Conservation (phyloP, 2,329 filamentous ascomycete genomes). For the Daldinia sp. region DNA sequence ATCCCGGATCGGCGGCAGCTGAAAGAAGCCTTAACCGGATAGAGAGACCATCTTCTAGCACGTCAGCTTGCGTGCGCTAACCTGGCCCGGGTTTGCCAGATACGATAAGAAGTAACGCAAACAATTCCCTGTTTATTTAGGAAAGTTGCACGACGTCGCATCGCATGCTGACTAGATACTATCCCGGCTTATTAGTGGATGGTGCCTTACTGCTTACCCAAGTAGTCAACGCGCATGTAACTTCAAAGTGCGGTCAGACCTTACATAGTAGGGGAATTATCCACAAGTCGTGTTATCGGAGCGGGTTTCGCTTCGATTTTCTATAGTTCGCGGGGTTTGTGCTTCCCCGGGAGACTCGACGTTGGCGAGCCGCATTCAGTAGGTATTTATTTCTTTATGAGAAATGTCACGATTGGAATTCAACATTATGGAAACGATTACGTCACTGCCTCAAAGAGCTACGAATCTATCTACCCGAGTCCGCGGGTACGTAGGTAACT, state of each 20-base stretch:
- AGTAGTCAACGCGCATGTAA: background rate
- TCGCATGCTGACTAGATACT: conserved; percentile 24
- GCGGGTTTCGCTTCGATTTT: conserved; percentile 2
- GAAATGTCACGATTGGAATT: background rate
- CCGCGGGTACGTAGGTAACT: background rate
- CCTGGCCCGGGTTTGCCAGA: conserved; percentile 7
- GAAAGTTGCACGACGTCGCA: conserved; percentile 26
- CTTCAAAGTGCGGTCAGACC: conserved; percentile 23
- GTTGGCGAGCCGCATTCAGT: background rate
- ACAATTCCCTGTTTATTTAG: conserved; percentile 17
- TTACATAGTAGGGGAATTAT: background rate
- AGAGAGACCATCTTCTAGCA: conserved; percentile 4
- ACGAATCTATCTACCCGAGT: background rate
- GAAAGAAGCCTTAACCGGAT: background rate
- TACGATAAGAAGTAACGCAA: conserved; percentile 26
- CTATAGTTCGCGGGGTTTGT: background rate
- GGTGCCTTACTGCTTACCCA: conserved; percentile 4
- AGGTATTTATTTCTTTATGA: background rate
- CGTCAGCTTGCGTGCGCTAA: conserved; percentile 9
- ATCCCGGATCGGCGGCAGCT: conserved; percentile 21
- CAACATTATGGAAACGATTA: background rate
- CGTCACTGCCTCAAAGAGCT: background rate
- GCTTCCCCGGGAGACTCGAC: background rate
- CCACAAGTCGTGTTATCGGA: background rate
- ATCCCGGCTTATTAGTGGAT: conserved; percentile 28